phyloP scores from a whole-genome alignment of 2,329 filamentous ascomycete genomes.

The Clarireedia paspali region DNA sequence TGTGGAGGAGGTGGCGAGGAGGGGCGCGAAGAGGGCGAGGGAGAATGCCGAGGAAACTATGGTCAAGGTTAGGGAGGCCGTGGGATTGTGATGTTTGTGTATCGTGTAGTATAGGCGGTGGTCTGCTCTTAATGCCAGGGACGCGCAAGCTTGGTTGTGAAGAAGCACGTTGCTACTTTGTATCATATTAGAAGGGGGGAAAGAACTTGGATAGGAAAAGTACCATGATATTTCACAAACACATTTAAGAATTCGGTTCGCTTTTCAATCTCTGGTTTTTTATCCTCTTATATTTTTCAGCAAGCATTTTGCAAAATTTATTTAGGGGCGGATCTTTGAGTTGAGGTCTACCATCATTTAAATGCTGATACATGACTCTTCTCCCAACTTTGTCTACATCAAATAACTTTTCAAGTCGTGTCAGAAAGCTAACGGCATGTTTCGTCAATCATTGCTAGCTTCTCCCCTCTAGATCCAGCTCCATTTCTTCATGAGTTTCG shows the following conservation, averaged over 20 bases:
- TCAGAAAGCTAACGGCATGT: background rate
- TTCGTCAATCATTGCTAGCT: background rate
- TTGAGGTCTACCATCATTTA: background rate
- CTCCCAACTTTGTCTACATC: background rate
- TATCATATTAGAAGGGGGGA: background rate
- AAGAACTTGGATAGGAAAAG: background rate
- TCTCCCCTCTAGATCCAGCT: background rate
- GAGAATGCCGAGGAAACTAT: slow-evolving; percentile 49
- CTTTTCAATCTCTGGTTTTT: background rate
- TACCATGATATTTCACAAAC: background rate
- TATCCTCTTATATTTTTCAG: background rate
- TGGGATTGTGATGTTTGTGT: slow-evolving; percentile 30
- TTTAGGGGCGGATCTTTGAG: background rate
- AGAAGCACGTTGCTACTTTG: background rate
- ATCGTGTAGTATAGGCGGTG: too few relatives aligned
- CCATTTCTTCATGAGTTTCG: too few relatives aligned
- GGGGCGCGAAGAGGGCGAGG: slow-evolving; percentile 55
- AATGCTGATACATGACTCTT: background rate
- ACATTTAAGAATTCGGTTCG: too few relatives aligned
- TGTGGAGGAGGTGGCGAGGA: slow-evolving; percentile 48
- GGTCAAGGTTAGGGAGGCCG: slow-evolving; percentile 34
- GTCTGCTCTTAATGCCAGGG: background rate
- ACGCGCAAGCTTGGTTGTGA: background rate
- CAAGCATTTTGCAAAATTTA: background rate
- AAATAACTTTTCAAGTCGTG: background rate